Conservation (phyloP, 78 protist genomes). For the Paratrimastix pyriformis region DNA sequence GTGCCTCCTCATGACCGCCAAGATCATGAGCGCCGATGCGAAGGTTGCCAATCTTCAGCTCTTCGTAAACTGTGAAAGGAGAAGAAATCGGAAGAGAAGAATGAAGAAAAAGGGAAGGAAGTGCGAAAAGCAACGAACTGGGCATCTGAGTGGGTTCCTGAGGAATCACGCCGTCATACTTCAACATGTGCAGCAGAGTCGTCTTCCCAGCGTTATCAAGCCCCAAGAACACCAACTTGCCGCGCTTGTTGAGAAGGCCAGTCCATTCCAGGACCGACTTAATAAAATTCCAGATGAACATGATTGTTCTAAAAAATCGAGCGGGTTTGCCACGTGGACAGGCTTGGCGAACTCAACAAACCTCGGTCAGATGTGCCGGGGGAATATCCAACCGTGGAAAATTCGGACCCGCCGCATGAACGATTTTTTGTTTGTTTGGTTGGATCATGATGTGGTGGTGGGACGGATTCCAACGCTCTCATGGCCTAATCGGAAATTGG, state of each 20-base stretch:
- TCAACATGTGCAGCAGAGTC: constrained; percentile 90
- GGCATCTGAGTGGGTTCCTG: constrained; percentile 84
- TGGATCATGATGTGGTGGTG: too few species aligned
- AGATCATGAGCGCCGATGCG: neutral
- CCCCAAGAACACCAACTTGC: constrained; percentile 96
- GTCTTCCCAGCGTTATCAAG: constrained; percentile 99
- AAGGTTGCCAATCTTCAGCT: neutral
- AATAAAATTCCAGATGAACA: constrained; percentile 24
- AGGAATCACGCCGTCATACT: constrained; percentile 67
- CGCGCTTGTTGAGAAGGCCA: constrained; percentile 83
- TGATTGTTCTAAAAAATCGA: too few species aligned
- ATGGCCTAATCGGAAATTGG: too few species aligned
- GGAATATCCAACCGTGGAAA: too few species aligned
- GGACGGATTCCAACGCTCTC: too few species aligned
- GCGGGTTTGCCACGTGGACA: too few species aligned
- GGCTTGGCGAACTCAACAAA: too few species aligned
- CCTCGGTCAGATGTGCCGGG: too few species aligned
- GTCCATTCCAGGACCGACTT: neutral
- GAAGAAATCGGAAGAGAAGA: neutral
- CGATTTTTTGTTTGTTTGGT: too few species aligned
- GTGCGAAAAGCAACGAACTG: constrained; percentile 39
- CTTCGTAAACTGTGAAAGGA: neutral
- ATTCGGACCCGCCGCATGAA: too few species aligned
- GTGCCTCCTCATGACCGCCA: neutral
- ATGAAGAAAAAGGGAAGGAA: neutral